Conservation (phyloP, 2,329 filamentous ascomycete genomes). For the Endothia cerciana region DNA sequence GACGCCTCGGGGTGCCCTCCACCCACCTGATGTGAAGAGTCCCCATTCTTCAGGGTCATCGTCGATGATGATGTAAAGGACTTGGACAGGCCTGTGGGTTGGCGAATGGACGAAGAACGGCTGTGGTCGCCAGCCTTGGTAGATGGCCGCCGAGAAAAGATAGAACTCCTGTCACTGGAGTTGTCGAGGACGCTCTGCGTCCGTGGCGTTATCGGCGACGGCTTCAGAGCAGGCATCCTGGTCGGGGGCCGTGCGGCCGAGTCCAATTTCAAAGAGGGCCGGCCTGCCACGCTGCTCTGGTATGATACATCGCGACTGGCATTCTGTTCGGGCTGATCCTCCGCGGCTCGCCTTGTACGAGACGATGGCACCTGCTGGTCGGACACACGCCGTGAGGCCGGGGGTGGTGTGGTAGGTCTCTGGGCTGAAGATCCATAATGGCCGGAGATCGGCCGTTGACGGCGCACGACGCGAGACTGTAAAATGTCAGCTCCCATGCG, state of each 20-base stretch:
- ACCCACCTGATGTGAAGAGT: conserved; percentile 39
- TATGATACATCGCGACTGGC: conserved; percentile 49
- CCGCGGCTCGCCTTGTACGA: conserved; percentile 43
- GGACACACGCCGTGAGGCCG: conserved; percentile 56
- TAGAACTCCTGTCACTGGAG: conserved; percentile 35
- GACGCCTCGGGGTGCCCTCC: conserved; percentile 66
- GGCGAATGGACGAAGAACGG: conserved; percentile 21
- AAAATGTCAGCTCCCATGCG: conserved; percentile 33
- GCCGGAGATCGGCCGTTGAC: conserved; percentile 59
- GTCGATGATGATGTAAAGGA: conserved; percentile 62
- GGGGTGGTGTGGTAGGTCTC: conserved; percentile 55
- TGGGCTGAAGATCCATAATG: conserved; percentile 47
- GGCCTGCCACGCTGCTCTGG: conserved; percentile 48
- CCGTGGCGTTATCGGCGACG: conserved; percentile 54
- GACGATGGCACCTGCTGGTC: conserved; percentile 56
- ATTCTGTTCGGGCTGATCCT: conserved; percentile 48
- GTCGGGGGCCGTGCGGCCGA: conserved; percentile 38
- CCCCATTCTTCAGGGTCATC: conserved; percentile 52
- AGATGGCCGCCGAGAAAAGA: conserved; percentile 37
- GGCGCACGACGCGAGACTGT: conserved; percentile 54
- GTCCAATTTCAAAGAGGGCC: conserved; percentile 42
- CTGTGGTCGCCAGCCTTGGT: conserved; percentile 26
- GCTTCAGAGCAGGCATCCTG: conserved; percentile 38
- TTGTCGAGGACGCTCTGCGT: conserved; percentile 53
- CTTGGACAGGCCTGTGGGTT: conserved; percentile 41